Evolutionary conservation across 148 eudicot genomes (phyloP).

Genomic region (Persicaria tinctoria): DNA sequence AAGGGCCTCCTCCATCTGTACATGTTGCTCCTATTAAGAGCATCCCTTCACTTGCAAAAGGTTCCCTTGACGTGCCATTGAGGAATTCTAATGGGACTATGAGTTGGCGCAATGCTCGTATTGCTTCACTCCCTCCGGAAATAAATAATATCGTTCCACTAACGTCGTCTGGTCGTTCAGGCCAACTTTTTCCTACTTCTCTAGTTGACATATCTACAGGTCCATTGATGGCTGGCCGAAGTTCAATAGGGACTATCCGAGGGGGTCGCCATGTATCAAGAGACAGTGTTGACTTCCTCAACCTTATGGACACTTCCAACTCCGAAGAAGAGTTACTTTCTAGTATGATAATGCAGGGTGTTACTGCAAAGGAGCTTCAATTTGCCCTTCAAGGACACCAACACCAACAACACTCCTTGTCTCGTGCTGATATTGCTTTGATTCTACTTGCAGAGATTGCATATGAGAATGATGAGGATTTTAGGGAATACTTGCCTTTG

Average conservation of each 20-base stretch:
- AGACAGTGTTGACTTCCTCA: conserved; percentile 79
- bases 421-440: conserved; percentile 94
- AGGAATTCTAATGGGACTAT: conserved; percentile 78
- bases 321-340: conserved; percentile 79
- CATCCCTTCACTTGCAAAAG: conserved; percentile 81
- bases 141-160: conserved; percentile 55
- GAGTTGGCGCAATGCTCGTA: conserved; percentile 84
- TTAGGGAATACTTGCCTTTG: conserved; percentile 86
- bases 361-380: conserved; percentile 92
- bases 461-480: conserved; percentile 97
- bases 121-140: conserved; percentile 93
- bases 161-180: conserved; percentile 66
- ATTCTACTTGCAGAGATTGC: conserved; percentile 97
- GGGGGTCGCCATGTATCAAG: conserved; percentile 91
- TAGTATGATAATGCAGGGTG: conserved; percentile 48
- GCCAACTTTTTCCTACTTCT: conserved; percentile 73
- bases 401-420: conserved; percentile 89
- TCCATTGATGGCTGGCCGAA: conserved; percentile 88
- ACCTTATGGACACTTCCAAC: conserved; percentile 82
- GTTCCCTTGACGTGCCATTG: conserved; percentile 85
- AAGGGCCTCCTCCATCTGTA: conserved; percentile 53
- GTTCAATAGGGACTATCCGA: conserved; percentile 83
- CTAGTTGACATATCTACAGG: conserved; percentile 81
- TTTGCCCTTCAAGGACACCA: conserved; percentile 98
- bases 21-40: conserved; percentile 59